These are phyloP conservation scores for Cerioporus squamosus DNA, from an alignment of 1,284 basidiomycete species.

Conservation along the genomic window DNA sequence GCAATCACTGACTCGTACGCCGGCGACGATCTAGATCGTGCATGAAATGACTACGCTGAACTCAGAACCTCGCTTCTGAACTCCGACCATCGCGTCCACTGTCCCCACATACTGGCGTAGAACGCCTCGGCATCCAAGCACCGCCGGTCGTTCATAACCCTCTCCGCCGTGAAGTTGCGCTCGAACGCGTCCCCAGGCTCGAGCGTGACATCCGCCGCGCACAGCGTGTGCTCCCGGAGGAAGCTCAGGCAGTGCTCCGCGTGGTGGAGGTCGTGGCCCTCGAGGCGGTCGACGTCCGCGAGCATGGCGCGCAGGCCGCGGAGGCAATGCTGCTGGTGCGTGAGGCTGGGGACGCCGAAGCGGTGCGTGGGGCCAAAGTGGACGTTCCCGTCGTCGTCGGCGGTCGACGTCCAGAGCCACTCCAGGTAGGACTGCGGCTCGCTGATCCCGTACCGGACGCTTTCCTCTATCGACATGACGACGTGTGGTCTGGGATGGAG, in stretches of 20 bases:
- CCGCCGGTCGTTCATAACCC: neutral
- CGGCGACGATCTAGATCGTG: too few species aligned
- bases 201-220: conserved; percentile 40
- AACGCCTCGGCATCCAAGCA: conserved; percentile 9
- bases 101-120: conserved; percentile 4
- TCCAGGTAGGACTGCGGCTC: conserved; percentile 28
- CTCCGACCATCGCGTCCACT: conserved; percentile 2
- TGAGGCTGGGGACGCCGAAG: conserved; percentile 39
- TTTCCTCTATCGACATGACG: conserved; percentile 17
- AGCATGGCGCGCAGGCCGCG: conserved; percentile 26
- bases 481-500: conserved; percentile 6
- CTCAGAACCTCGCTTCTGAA: neutral
- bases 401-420: conserved; percentile 34
- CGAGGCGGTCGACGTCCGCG: conserved; percentile 1
- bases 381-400: conserved; percentile 32
- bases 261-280: conserved; percentile 1
- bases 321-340: conserved; percentile 45
- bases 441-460: conserved; percentile 28
- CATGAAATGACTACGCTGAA: too few species aligned
- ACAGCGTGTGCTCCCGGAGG: conserved; percentile 38
- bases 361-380: conserved; percentile 36
- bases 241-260: conserved; percentile 26
- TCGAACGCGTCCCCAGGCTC: conserved; percentile 34
- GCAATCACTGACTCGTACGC: too few species aligned
- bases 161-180: conserved; percentile 19